phyloP scores from a whole-genome alignment of 495 filamentous ascomycete genomes.

The Lasiosphaeria ovina region DNA sequence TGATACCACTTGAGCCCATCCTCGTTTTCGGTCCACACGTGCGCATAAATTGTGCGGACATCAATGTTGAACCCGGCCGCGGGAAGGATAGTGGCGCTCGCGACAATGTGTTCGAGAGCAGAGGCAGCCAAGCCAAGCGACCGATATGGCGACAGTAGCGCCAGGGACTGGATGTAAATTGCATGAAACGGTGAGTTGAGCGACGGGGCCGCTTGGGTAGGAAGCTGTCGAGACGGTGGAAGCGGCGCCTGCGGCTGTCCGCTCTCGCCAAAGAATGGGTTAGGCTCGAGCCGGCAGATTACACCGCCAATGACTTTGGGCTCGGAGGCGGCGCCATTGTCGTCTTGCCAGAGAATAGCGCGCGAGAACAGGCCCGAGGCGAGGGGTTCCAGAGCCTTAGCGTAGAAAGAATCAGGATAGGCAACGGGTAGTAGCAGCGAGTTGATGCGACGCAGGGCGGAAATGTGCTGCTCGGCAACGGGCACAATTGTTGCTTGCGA shows the following conservation, averaged over 20 bases:
- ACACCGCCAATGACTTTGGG: constrained; percentile 77
- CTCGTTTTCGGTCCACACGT: constrained; percentile 91
- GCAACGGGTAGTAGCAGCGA: constrained; percentile 78
- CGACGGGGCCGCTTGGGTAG: neutral
- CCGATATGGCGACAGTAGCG: constrained; percentile 79
- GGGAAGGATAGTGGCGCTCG: constrained; percentile 35
- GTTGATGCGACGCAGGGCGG: constrained; percentile 78
- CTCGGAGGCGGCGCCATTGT: constrained; percentile 23
- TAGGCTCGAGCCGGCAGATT: constrained; percentile 73
- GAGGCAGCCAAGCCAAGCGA: constrained; percentile 73
- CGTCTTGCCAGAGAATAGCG: constrained; percentile 59
- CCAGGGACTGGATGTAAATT: constrained; percentile 89
- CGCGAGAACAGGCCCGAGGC: constrained; percentile 70
- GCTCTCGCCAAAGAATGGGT: constrained; percentile 22
- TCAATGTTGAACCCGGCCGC: constrained; percentile 42
- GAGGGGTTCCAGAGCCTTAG: constrained; percentile 65
- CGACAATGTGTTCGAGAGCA: constrained; percentile 60
- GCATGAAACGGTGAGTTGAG: constrained; percentile 32
- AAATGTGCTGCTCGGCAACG: constrained; percentile 60
- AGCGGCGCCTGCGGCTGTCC: constrained; percentile 9
- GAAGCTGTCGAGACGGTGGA: neutral
- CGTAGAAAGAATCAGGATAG: constrained; percentile 87
- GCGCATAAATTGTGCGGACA: constrained; percentile 65
- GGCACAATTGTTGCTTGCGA: constrained; percentile 56
- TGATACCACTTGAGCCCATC: constrained; percentile 86